Conservation (phyloP, 345 rosid genomes). For the Acer saccharum region DNA sequence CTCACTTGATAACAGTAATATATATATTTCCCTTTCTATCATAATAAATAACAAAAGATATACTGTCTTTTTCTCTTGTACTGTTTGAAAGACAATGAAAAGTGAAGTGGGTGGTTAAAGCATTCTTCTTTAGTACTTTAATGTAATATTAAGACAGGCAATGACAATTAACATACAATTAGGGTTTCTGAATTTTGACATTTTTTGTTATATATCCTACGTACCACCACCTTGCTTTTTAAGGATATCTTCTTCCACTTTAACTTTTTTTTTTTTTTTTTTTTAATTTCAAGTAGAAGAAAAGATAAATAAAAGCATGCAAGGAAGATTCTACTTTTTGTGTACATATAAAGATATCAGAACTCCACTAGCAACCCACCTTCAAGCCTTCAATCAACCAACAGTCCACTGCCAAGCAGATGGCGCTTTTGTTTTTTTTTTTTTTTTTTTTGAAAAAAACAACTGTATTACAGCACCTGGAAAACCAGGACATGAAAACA, state of each 20-base stretch:
- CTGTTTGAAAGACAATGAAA: not conserved
- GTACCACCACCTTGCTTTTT: not conserved
- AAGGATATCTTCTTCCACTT: constrained; percentile 2
- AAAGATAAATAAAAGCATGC: not conserved
- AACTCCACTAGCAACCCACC: constrained; percentile 11
- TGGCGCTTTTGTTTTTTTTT: not conserved
- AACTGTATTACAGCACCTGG: too few relatives aligned
- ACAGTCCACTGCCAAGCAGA: not conserved
- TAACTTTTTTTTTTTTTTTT: not conserved
- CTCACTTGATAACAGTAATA: too few relatives aligned
- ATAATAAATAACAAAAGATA: too few relatives aligned
- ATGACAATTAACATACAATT: not conserved
- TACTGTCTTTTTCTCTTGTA: not conserved
- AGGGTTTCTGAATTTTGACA: constrained; percentile 9
- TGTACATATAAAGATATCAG: not conserved
- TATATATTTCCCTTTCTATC: too few relatives aligned
- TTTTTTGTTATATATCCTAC: too few relatives aligned
- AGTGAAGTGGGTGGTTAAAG: not conserved
- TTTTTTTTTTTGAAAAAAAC: too few relatives aligned
- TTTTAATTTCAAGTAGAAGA: not conserved
- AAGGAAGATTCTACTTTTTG: not conserved
- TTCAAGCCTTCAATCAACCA: not conserved
- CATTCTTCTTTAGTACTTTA: not conserved
- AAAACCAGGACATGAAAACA: too few relatives aligned
- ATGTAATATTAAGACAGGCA: not conserved